phyloP scores from a whole-genome alignment of 305 asterid species.

The Fraxinus angustifolia region DNA sequence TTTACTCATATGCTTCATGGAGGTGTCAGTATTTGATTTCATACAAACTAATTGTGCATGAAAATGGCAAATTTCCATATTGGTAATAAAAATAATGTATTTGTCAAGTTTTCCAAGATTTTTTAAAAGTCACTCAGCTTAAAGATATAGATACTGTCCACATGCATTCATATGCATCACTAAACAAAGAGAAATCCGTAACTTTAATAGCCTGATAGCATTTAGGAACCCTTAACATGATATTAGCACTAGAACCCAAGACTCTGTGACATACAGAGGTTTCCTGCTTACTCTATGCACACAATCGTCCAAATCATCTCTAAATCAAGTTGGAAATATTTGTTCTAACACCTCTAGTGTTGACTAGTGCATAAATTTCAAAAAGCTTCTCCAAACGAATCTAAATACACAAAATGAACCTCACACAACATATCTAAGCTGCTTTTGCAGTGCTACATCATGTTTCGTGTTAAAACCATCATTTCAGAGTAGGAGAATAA shows the following conservation, averaged over 20 bases:
- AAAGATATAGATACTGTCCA: background rate
- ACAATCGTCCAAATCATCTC: background rate
- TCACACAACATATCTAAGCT: background rate
- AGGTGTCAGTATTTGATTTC: background rate
- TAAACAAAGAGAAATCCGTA: background rate
- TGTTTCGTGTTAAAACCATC: background rate
- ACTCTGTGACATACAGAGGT: background rate
- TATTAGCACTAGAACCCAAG: background rate
- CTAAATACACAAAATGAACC: background rate
- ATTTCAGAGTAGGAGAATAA: background rate
- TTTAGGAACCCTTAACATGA: background rate
- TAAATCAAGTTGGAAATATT: background rate
- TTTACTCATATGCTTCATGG: background rate
- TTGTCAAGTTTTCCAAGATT: background rate
- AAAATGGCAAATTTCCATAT: background rate
- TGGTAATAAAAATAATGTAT: background rate
- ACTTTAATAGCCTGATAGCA: background rate
- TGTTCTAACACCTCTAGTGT: background rate
- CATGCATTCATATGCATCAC: background rate
- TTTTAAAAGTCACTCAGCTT: background rate
- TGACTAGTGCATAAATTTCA: background rate
- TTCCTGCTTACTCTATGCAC: background rate
- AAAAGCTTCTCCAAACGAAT: background rate
- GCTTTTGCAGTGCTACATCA: background rate
- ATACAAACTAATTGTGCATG: background rate